Evolutionary conservation across 148 eudicot genomes (phyloP).

Genomic region (Gaultheria prostrata): DNA sequence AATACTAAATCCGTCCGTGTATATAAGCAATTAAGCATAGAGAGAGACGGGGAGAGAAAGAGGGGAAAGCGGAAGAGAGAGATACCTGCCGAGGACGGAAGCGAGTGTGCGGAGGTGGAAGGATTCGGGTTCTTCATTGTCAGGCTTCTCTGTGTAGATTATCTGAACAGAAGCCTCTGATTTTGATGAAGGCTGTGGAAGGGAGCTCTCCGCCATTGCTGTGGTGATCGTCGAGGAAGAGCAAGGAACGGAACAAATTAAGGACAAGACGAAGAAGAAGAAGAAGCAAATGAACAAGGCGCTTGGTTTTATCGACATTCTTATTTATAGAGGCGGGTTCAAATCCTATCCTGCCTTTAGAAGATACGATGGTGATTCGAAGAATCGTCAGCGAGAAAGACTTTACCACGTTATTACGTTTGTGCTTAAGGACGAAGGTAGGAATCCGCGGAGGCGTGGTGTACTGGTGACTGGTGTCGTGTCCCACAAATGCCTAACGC

Average conservation of each 20-base stretch:
- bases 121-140: slow-evolving; percentile 45
- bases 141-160: slow-evolving; percentile 66
- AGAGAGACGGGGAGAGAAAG: background rate
- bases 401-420: no score
- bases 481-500: no score
- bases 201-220: background rate
- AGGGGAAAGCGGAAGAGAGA: background rate
- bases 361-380: background rate
- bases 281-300: background rate
- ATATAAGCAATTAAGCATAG: no score
- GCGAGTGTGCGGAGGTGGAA: slow-evolving; percentile 58
- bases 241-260: background rate
- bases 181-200: background rate
- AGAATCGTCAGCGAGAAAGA: background rate
- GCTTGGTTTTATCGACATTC: slow-evolving; percentile 6
- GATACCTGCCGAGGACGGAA: slow-evolving; percentile 50
- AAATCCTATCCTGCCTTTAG: background rate
- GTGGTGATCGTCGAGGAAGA: slow-evolving; percentile 9
- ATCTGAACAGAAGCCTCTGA: slow-evolving; percentile 50
- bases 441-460: no score
- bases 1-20: no score
- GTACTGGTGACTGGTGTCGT: no score
- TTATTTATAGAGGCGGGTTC: background rate
- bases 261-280: background rate
- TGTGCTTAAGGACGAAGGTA: no score